Conservation (phyloP, 345 rosid genomes). For the Eucalyptus pauciflora region DNA sequence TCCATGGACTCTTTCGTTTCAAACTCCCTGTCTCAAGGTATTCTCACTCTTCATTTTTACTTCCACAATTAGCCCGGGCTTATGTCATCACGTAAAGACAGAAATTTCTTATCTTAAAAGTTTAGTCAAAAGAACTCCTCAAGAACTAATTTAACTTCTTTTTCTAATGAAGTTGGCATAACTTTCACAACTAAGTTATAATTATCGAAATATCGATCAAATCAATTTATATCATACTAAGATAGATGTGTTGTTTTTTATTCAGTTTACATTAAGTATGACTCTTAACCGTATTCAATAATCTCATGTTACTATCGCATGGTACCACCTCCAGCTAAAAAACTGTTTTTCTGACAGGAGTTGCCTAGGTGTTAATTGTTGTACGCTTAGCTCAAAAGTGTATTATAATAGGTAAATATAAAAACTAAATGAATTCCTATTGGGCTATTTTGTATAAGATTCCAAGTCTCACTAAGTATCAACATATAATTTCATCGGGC, state of each 20-base stretch:
- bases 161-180: background rate
- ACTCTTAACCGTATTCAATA: too few relatives aligned
- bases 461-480: background rate
- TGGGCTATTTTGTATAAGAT: background rate
- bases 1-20: too few relatives aligned
- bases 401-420: background rate
- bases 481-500: background rate
- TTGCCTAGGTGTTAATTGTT: background rate
- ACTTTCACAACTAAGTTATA: background rate
- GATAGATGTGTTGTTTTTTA: background rate
- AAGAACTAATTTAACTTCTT: background rate
- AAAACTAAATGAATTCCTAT: background rate
- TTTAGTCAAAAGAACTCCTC: too few relatives aligned
- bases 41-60: too few relatives aligned
- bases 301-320: background rate
- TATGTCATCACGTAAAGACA: background rate
- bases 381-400: background rate
- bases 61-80: too few relatives aligned
- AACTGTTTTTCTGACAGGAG: background rate
- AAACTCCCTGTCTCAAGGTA: too few relatives aligned
- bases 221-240: accelerated
- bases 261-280: too few relatives aligned
- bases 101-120: too few relatives aligned
- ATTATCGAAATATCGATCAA: background rate
- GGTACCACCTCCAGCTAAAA: background rate